phyloP scores from a whole-genome alignment of 1,139 yeast genomes.

The Sugiyamaella pinicola region DNA sequence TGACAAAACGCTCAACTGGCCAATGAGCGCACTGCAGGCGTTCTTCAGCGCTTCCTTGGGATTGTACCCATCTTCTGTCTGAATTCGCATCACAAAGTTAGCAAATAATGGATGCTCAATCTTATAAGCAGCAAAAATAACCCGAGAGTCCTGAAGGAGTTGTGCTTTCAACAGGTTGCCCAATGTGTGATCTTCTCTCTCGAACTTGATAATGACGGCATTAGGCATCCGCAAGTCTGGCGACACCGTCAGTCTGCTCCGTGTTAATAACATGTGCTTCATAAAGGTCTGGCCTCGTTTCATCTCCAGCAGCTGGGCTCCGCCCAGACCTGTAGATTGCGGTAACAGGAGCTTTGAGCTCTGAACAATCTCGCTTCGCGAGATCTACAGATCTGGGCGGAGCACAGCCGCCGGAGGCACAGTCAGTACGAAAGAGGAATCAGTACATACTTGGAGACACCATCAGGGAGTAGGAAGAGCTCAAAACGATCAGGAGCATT shows the following conservation, averaged over 20 bases:
- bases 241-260: slow-evolving; percentile 74
- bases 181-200: slow-evolving; percentile 95
- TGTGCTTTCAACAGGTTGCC: slow-evolving; percentile 89
- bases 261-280: no score
- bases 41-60: slow-evolving; percentile 88
- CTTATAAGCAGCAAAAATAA: slow-evolving; percentile 93
- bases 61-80: slow-evolving; percentile 91
- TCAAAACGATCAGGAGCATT: slow-evolving; percentile 99
- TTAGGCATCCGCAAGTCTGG: slow-evolving; percentile 96
- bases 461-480: slow-evolving; percentile 94
- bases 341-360: no score
- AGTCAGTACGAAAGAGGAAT: no score
- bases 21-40: slow-evolving; percentile 82
- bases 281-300: no score
- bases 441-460: slow-evolving; percentile 60
- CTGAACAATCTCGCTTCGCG: no score
- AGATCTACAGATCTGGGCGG: no score
- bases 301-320: no score
- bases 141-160: slow-evolving; percentile 80
- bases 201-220: slow-evolving; percentile 89
- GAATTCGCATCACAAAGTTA: slow-evolving; percentile 87
- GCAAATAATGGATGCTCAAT: slow-evolving; percentile 98
- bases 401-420: no score
- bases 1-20: slow-evolving; percentile 72
- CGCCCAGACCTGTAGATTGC: no score